Evolutionary conservation across 2,329 filamentous ascomycete genomes (phyloP).

Genomic region (Lecanosticta acicola): DNA sequence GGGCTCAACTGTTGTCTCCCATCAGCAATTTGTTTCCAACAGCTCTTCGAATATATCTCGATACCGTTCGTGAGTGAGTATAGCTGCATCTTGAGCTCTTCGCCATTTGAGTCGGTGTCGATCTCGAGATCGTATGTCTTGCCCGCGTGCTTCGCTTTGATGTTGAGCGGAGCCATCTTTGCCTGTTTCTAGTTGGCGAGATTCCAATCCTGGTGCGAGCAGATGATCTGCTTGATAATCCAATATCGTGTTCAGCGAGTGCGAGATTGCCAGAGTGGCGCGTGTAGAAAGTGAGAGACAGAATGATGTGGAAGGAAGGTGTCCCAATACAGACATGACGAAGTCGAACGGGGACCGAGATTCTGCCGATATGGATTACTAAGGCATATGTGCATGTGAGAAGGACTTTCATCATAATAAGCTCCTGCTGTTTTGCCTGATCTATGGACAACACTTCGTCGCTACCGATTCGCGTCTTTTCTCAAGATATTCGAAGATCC

Average conservation of each 20-base stretch:
- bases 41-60: neutral
- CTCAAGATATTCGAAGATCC: no score
- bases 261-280: neutral
- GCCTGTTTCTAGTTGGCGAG: neutral
- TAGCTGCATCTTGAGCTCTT: conserved; percentile 92
- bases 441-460: no score
- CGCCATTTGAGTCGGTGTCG: conserved; percentile 75
- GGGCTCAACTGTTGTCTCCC: conserved; percentile 58
- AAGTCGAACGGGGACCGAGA: no score
- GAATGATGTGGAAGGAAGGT: neutral
- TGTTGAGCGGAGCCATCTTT: neutral
- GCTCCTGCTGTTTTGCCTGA: no score
- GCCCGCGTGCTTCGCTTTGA: conserved; percentile 69
- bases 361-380: no score
- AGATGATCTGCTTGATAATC: neutral
- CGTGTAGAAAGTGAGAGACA: neutral
- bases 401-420: no score
- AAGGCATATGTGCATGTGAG: no score
- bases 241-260: neutral
- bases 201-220: neutral
- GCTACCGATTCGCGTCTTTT: no score
- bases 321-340: neutral
- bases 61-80: conserved; percentile 79
- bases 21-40: neutral
- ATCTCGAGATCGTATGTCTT: conserved; percentile 94